Percentiles rank a stretch among this genome's conserved stretches.
Evolutionary conservation across 2,329 filamentous ascomycete species (phyloP).

Genomic region (Monosporascus sp.): DNA sequence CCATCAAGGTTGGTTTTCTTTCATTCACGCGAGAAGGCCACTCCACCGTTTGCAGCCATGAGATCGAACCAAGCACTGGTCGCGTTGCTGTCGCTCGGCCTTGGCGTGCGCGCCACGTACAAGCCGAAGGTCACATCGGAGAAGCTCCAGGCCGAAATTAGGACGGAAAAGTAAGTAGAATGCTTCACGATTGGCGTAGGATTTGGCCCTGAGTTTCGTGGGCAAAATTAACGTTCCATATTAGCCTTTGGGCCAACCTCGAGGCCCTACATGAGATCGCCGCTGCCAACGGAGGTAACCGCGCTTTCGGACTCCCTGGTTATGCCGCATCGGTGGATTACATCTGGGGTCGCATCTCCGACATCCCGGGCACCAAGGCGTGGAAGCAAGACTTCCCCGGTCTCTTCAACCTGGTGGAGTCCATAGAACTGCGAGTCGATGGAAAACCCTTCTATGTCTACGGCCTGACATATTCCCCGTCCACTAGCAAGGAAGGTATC

Average conservation of each 20-base stretch:
- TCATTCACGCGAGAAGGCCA: no score
- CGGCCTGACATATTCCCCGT: constrained; percentile 42
- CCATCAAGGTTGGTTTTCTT: no score
- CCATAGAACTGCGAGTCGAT: constrained; percentile 33
- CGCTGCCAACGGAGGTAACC: constrained; percentile 44
- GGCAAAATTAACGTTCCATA: neutral
- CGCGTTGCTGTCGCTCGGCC: neutral
- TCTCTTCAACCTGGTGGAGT: constrained; percentile 35
- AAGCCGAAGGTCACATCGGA: constrained; percentile 3
- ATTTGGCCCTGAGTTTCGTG: neutral
- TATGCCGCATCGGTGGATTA: constrained; percentile 46
- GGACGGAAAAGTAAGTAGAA: constrained; percentile 1
- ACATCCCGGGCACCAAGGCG: constrained; percentile 29
- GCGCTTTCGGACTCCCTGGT: constrained; percentile 47
- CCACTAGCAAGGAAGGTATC: constrained; percentile 38
- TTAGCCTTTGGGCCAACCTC: constrained; percentile 40
- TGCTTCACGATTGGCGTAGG: neutral
- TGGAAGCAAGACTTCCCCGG: constrained; percentile 47
- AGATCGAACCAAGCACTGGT: neutral
- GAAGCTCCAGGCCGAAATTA: constrained; percentile 4
- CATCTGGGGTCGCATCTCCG: constrained; percentile 39
- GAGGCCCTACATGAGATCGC: constrained; percentile 42
- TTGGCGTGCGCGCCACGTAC: neutral
- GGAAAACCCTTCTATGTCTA: constrained; percentile 32
- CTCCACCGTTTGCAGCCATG: neutral